These are phyloP conservation scores for Epichloe sp. DNA, from an alignment of 2,329 filamentous ascomycete genomes.

Conservation along the genomic window DNA sequence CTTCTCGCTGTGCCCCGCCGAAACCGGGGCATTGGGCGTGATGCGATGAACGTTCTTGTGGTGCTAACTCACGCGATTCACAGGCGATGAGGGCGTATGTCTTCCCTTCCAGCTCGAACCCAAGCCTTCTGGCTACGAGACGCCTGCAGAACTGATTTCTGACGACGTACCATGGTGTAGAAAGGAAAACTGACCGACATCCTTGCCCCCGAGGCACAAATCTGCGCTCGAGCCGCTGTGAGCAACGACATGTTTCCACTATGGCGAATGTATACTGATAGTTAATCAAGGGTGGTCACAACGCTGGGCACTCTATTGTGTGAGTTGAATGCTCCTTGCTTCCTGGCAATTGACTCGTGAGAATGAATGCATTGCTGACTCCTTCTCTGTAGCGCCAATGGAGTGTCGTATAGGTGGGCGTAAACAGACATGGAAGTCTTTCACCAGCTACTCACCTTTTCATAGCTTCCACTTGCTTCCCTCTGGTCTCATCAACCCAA, in stretches of 20 bases:
- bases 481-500: conserved; percentile 59
- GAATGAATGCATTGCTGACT: background rate
- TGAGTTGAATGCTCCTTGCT: conserved; percentile 4
- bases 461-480: conserved; percentile 46
- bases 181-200: conserved; percentile 26
- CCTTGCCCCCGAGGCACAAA: conserved; percentile 17
- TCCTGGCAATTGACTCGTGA: conserved; percentile 4
- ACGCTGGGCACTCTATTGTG: conserved; percentile 15
- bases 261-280: background rate
- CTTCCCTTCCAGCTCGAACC: background rate
- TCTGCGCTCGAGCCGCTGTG: conserved; percentile 22
- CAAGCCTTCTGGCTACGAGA: background rate
- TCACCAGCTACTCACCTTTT: background rate
- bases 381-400: conserved; percentile 13
- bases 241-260: conserved; percentile 9
- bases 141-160: conserved; percentile 5
- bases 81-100: conserved; percentile 23
- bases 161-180: conserved; percentile 11
- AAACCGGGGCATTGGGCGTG: conserved; percentile 8
- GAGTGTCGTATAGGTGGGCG: conserved; percentile 23
- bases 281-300: conserved; percentile 17
- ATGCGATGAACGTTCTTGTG: background rate
- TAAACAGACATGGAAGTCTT: conserved; percentile 5
- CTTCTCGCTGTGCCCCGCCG: conserved; percentile 7
- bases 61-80: conserved; percentile 10